Base-by-base conservation (phyloP, 345 rosid genomes). In the Cardiospermum halicacabum region DNA sequence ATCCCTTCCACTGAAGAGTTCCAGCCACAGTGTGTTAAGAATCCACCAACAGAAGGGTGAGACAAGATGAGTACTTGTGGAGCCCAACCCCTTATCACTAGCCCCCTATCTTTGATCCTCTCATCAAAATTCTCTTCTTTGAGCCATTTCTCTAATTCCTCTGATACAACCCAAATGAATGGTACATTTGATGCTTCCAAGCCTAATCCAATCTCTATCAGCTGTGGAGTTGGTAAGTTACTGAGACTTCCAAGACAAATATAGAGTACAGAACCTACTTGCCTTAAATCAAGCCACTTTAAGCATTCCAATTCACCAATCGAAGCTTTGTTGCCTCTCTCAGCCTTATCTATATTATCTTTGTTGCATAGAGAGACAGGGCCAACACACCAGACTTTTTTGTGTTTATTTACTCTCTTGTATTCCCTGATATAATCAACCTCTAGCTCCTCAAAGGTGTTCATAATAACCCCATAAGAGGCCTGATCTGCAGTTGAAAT, bases 11-110 rank as follows among this genome's bases (percentile, higher is more conserved):
- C 49, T 3, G 61, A 56, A 2, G 81, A 77, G 51, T 77, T 73
- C 81, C 81, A 73, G 1, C 81, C 72, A 30, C 81, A 77, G 25
- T 77, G 77, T 18, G 80, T 77, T 27, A 77, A 18, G 59, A 77
- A 73, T 9, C 80, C 77, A 10, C 69, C 73, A 15, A 73, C 4
- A 1, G 78, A 66, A n/a, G 72, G 75, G 26, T 77, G 81, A 4
- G 81, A 73, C 30, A 77, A 48, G 47, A 77, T 70, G 40, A 70
- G 15, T 19, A 77, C 53, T 55, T 77, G 81, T 2, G 81, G 81
- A 10, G 75, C 78, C 81, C 81, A 77, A 0, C 81, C 78, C 13
- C 62, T 30, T 3, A 77, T 49, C 49, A 77, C 1, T 6, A 74
- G 24, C 7, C 78, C 78, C 30, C 78, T 55, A 1, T 64, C 74